A percentile compares a stretch with the other conserved stretches of the same genome.
These are phyloP conservation scores for Fennellomyces sp. DNA, from an alignment of 371 early-diverging fungal genomes.

Conservation along the genomic window DNA sequence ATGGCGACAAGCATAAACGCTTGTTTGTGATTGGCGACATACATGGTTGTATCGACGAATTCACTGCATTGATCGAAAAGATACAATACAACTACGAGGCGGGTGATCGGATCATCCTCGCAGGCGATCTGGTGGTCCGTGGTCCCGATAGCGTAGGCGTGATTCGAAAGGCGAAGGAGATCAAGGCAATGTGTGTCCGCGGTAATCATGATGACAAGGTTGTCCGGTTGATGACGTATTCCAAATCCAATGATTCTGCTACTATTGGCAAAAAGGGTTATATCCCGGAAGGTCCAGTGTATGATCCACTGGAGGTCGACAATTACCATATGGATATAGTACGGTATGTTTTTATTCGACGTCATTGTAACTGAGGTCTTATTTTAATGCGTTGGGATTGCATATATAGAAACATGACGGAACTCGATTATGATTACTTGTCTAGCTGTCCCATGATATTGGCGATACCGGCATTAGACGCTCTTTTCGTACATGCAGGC, in stretches of 20 bases:
- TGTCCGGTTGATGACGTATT: conserved; percentile 59
- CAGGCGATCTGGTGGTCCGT: conserved; percentile 72
- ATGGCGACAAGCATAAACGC: conserved; percentile 8
- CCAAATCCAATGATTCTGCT: no score
- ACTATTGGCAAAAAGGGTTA: conserved; percentile 21
- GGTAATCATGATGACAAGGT: conserved; percentile 83
- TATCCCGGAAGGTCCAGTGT: conserved; percentile 39
- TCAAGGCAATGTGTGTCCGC: conserved; percentile 64
- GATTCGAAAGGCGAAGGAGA: conserved; percentile 50
- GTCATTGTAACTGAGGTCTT: not conserved
- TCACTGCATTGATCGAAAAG: conserved; percentile 50
- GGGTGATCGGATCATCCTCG: conserved; percentile 63
- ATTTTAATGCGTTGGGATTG: no score
- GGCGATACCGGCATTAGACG: conserved; percentile 51
- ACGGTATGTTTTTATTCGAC: conserved; percentile 25
- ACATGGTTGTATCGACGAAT: conserved; percentile 65
- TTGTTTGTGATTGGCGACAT: conserved; percentile 77
- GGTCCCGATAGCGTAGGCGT: conserved; percentile 72
- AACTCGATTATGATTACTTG: conserved; percentile 58
- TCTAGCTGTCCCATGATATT: conserved; percentile 64
- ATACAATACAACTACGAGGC: conserved; percentile 37
- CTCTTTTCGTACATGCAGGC: conserved; percentile 72
- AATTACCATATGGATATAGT: conserved; percentile 45
- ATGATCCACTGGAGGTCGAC: conserved; percentile 42
- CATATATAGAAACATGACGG: conserved; percentile 44